Percentiles rank a stretch among this genome's conserved stretches.
Conservation (phyloP, 768 basidiomycete genomes). For the Naganishia vishniacii region DNA sequence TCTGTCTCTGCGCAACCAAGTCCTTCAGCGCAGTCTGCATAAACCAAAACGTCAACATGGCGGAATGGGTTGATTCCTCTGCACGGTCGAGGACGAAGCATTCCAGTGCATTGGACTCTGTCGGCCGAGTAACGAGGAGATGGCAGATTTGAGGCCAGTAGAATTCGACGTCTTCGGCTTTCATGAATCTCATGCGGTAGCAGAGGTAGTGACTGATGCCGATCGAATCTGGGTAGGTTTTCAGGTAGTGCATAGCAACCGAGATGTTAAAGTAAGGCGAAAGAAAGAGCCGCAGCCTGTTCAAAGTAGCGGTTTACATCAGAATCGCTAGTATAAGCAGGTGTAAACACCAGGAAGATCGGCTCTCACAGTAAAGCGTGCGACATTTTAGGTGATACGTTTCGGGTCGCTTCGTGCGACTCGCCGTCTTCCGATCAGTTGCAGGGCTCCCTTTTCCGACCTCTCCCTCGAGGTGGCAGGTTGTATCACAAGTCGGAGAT, state of each 20-base stretch:
- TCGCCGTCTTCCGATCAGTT: too few species aligned
- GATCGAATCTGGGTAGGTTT: slow-evolving; percentile 51
- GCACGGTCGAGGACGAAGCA: slow-evolving; percentile 84
- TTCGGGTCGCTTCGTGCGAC: too few species aligned
- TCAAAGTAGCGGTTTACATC: background rate
- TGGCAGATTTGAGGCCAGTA: slow-evolving; percentile 60
- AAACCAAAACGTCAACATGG: slow-evolving; percentile 97
- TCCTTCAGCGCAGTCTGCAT: slow-evolving; percentile 94
- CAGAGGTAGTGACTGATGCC: slow-evolving; percentile 53
- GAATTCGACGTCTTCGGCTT: slow-evolving; percentile 52
- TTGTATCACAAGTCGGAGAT: too few species aligned
- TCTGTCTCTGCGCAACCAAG: slow-evolving; percentile 55
- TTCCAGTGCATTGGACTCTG: slow-evolving; percentile 85
- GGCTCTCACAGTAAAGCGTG: slow-evolving; percentile 46
- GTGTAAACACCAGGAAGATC: background rate
- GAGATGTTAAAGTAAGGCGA: slow-evolving; percentile 92
- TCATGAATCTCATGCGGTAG: slow-evolving; percentile 50
- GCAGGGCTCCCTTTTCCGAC: too few species aligned
- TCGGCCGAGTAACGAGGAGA: slow-evolving; percentile 85
- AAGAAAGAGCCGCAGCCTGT: slow-evolving; percentile 74
- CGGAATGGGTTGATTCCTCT: slow-evolving; percentile 86
- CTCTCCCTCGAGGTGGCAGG: too few species aligned
- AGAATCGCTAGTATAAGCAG: too few species aligned
- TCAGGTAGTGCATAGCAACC: slow-evolving; percentile 77
- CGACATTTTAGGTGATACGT: slow-evolving; percentile 39